Evolutionary conservation across 2,329 filamentous ascomycete genomes (phyloP).

Genomic region (Hymenoscyphus repandus): DNA sequence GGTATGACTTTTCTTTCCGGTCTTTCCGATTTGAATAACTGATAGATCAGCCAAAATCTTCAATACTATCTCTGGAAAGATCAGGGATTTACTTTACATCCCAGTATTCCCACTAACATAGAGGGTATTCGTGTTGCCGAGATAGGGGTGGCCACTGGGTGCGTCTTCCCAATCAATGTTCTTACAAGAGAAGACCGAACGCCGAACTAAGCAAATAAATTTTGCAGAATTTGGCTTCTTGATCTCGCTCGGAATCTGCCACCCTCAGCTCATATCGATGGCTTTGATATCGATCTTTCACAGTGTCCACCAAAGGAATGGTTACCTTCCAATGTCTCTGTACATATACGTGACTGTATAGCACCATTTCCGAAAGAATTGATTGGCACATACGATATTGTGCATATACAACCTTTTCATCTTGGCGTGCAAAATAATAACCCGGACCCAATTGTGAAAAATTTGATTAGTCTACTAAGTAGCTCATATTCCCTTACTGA

Average conservation of each 20-base stretch:
- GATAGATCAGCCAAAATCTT: neutral
- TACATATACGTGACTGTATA: no score
- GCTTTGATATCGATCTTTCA: neutral
- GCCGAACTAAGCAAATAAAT: neutral
- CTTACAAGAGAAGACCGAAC: neutral
- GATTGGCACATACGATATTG: no score
- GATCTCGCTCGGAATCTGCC: neutral
- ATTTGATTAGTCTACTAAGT: no score
- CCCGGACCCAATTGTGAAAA: no score
- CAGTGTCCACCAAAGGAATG: slow-evolving; percentile 2
- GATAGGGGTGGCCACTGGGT: slow-evolving; percentile 1
- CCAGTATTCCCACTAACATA: neutral
- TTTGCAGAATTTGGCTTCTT: slow-evolving; percentile 1
- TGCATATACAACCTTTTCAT: no score
- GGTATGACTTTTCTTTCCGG: neutral
- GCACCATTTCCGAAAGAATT: no score
- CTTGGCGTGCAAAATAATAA: no score
- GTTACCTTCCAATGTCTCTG: no score
- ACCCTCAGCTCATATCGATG: neutral
- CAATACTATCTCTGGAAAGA: slow-evolving; percentile 2
- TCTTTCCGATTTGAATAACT: neutral
- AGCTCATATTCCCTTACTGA: no score
- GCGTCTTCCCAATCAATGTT: neutral
- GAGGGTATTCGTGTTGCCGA: neutral
- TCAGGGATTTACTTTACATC: slow-evolving; percentile 1